Evolutionary conservation across 352 stramenopile species (phyloP).

Genomic region (Globisporangium orthogonon): DNA sequence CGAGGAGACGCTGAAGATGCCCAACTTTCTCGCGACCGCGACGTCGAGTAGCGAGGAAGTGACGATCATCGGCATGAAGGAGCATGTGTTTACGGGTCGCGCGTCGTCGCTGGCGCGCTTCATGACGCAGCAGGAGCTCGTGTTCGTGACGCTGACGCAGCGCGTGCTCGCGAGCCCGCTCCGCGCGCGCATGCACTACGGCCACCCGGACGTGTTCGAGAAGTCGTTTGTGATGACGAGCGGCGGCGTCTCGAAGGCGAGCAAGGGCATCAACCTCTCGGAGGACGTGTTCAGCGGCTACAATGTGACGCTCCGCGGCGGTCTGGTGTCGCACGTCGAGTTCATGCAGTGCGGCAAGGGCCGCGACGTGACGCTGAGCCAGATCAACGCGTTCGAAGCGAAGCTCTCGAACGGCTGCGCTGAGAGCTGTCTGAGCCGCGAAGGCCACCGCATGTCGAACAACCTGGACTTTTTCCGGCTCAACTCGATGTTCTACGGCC

Average conservation of each 20-base stretch:
- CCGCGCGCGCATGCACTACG: constrained; percentile 81
- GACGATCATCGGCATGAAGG: constrained; percentile 86
- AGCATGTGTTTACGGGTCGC: constrained; percentile 86
- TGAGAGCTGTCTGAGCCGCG: constrained; percentile 74
- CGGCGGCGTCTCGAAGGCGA: constrained; percentile 82
- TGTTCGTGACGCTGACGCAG: constrained; percentile 85
- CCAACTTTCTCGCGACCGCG: constrained; percentile 12
- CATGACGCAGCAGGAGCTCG: constrained; percentile 84
- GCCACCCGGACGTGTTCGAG: constrained; percentile 86
- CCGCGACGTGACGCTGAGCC: constrained; percentile 82
- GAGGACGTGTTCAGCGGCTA: constrained; percentile 89
- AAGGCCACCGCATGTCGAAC: constrained; percentile 72
- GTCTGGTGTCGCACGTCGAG: constrained; percentile 74
- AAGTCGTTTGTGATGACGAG: constrained; percentile 85
- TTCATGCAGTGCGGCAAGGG: constrained; percentile 88
- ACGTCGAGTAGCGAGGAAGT: constrained; percentile 14
- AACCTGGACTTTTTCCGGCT: constrained; percentile 85
- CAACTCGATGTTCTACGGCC: constrained; percentile 87
- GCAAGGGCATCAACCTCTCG: constrained; percentile 83
- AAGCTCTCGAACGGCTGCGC: constrained; percentile 81
- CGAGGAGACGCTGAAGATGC: constrained; percentile 86
- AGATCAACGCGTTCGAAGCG: constrained; percentile 85
- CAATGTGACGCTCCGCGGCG: constrained; percentile 71
- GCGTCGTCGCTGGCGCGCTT: constrained; percentile 82
- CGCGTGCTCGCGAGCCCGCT: constrained; percentile 73